A percentile compares a stretch with the other conserved stretches of the same genome.
Evolutionary conservation across 2,329 filamentous ascomycete genomes (phyloP).

Genomic region (Gaeumannomyces tritici): DNA sequence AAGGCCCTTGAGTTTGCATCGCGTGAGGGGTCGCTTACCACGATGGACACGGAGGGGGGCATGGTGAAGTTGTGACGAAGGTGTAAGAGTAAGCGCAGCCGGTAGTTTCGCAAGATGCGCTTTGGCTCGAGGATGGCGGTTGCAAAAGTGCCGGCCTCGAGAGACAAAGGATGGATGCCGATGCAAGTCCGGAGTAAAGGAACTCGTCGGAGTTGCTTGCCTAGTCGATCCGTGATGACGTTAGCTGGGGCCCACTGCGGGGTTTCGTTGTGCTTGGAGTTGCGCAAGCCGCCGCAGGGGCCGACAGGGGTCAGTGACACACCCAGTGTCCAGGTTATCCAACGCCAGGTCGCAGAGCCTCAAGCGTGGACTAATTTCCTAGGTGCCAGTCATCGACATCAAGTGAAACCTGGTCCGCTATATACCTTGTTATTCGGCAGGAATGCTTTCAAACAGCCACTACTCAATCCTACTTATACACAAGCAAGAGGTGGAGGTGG

Average conservation of each 20-base stretch:
- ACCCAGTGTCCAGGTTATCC: not conserved
- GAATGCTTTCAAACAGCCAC: not conserved
- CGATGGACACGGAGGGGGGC: not conserved
- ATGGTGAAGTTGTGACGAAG: not conserved
- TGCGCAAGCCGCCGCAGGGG: too few species aligned
- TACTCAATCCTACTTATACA: not conserved
- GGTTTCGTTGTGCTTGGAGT: not conserved
- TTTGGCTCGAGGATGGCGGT: not conserved
- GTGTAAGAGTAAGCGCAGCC: not conserved
- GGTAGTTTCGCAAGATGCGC: not conserved
- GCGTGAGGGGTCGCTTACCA: not conserved
- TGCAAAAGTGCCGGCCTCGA: not conserved
- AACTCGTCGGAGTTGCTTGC: not conserved
- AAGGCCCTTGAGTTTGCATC: not conserved
- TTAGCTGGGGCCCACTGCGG: not conserved
- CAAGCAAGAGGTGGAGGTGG: not conserved
- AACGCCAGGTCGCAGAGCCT: not conserved
- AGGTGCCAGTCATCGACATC: not conserved
- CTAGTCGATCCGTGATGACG: not conserved
- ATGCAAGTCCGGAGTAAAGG: not conserved
- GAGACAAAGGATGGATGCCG: not conserved
- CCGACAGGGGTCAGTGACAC: not conserved
- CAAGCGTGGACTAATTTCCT: not conserved
- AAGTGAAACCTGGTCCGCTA: not conserved
- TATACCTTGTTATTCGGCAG: not conserved